A percentile compares a stretch with the other conserved stretches of the same genome.
These are phyloP conservation scores for Aureobasidium lini DNA, from an alignment of 2,329 filamentous ascomycete species.

Conservation along the genomic window DNA sequence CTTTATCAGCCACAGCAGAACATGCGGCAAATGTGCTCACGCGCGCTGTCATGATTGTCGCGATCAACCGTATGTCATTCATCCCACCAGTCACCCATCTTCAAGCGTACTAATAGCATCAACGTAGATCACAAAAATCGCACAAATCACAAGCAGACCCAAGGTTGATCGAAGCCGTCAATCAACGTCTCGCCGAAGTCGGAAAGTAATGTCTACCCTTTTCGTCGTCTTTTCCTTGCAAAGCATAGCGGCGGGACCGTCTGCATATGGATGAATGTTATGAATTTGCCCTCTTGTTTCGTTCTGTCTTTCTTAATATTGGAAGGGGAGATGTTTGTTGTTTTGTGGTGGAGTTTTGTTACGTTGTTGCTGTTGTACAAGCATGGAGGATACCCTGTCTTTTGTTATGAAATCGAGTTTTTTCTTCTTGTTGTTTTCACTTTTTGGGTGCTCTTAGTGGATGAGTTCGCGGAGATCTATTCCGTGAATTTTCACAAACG, in stretches of 20 bases:
- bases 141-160: background rate
- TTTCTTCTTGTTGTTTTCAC: background rate
- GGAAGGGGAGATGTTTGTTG: background rate
- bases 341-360: background rate
- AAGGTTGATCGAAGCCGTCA: background rate
- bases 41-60: slow-evolving; percentile 53
- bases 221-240: background rate
- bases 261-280: background rate
- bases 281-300: background rate
- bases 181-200: slow-evolving; percentile 1
- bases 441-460: background rate
- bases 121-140: background rate
- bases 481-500: too few relatives aligned
- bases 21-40: slow-evolving; percentile 55
- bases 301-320: background rate
- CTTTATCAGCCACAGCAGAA: slow-evolving; percentile 42
- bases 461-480: too few relatives aligned
- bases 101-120: background rate
- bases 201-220: background rate
- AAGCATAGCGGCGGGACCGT: slow-evolving; percentile 1
- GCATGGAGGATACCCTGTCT: slow-evolving; percentile 2
- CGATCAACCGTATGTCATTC: slow-evolving; percentile 40
- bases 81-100: background rate
- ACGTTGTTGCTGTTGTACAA: background rate
- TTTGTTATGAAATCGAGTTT: background rate